A percentile compares a stretch with the other conserved stretches of the same genome.
Evolutionary conservation across 768 basidiomycete species (phyloP).

Genomic region (Chalciporus piperatus): DNA sequence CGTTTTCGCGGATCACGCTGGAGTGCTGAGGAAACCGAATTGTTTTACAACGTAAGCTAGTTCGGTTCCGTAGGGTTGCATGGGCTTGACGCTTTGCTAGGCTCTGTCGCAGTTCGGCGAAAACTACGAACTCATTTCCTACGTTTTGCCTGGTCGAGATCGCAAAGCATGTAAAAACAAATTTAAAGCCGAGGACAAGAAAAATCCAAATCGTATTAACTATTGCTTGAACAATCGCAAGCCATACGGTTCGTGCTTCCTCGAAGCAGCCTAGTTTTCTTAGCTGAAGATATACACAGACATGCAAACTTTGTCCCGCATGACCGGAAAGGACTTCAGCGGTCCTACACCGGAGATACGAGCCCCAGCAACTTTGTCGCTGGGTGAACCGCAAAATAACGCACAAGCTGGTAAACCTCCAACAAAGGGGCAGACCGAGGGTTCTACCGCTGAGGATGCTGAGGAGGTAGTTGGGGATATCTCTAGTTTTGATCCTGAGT

Average conservation of each 20-base stretch:
- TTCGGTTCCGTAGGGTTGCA: not conserved
- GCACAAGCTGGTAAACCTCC: not conserved
- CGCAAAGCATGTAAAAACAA: constrained; percentile 91
- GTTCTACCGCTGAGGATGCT: constrained; percentile 28
- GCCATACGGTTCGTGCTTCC: constrained; percentile 61
- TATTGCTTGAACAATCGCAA: constrained; percentile 69
- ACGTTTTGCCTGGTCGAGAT: constrained; percentile 79
- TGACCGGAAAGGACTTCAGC: constrained; percentile 86
- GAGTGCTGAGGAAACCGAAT: constrained; percentile 86
- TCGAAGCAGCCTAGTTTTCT: not conserved
- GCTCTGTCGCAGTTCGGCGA: constrained; percentile 88
- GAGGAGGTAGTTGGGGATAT: constrained; percentile 33
- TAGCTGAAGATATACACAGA: constrained; percentile 39
- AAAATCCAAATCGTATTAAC: constrained; percentile 72
- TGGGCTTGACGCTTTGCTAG: constrained; percentile 38
- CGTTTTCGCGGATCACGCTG: constrained; percentile 81
- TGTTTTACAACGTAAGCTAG: constrained; percentile 74
- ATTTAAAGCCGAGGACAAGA: constrained; percentile 87
- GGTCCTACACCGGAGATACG: constrained; percentile 74
- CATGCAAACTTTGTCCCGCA: constrained; percentile 66
- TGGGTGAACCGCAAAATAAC: constrained; percentile 26
- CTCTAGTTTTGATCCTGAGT: constrained; percentile 22
- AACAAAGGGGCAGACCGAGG: constrained; percentile 19
- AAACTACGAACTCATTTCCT: constrained; percentile 90
- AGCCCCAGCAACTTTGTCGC: constrained; percentile 34